Evolutionary conservation across 495 filamentous ascomycete genomes (phyloP), one percentile per base, ranked within the genome.

Genomic region (Extremus antarcticus): DNA sequence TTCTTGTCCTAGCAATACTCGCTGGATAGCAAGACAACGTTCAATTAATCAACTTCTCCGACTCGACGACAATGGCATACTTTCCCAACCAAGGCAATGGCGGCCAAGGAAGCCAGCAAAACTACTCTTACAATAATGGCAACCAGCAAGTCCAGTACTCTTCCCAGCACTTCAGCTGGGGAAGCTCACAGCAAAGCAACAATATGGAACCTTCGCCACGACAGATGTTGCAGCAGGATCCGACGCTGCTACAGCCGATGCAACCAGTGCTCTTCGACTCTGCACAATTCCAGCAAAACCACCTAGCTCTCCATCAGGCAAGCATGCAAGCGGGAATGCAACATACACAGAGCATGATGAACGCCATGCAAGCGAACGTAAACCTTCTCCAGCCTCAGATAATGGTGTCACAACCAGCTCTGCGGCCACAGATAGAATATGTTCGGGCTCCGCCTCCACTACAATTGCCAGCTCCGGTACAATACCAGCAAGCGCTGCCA

Each of bases 121-220:
- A 57, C 23, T 57, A n/a, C 52, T 21, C 15, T 23, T 57, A 53
- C 55, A 41, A 47, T 24, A 49, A 57, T 25, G 55, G 55, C 29
- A 9, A 50, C 10, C 9, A n/a, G 35, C 9, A n/a, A n/a, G n/a
- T 39, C 9, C 9, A 9, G 9, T 39, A 39, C 35, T 39, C 35
- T n/a, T 9, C 35, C 35, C 35, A 39, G 35, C 9, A n/a, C 35
- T 39, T 39, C 35, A 39, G 9, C 35, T 9, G 9, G 9, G n/a
- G n/a, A 9, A 39, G 35, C 35, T 39, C 35, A 9, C 35, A 39
- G n/a, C 35, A 39, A 39, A n/a, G 35, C 35, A 39, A 9, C n/a
- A n/a, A n/a, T n/a, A n/a, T n/a, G n/a, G n/a, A n/a, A 39, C 35
- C 35, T n/a, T 9, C n/a, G 35, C 35, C 9, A n/a, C 9, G 9